phyloP scores from a whole-genome alignment of 2,329 filamentous ascomycete species.

The Nemania serpens region DNA sequence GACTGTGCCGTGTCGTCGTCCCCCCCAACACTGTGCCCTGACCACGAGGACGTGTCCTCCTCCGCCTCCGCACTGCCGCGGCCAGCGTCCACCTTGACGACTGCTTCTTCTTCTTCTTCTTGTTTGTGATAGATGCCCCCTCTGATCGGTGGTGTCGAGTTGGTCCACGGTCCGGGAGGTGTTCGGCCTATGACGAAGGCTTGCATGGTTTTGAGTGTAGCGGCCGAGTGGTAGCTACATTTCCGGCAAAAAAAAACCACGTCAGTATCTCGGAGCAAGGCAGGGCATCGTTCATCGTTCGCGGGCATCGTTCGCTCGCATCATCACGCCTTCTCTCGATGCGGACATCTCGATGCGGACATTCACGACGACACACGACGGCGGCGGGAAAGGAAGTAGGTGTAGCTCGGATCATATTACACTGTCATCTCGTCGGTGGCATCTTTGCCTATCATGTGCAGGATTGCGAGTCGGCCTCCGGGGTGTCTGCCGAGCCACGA shows the following conservation, averaged over 20 bases:
- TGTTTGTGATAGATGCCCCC: constrained; percentile 48
- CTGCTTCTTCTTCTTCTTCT: constrained; percentile 3
- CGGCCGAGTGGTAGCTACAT: constrained; percentile 60
- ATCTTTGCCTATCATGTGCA: constrained; percentile 65
- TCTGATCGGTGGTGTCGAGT: constrained; percentile 63
- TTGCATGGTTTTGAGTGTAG: constrained; percentile 61
- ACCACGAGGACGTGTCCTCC: neutral
- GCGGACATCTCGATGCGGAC: too few species aligned
- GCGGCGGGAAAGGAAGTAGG: neutral
- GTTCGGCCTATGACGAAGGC: constrained; percentile 62
- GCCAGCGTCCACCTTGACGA: neutral
- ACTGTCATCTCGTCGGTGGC: constrained; percentile 63
- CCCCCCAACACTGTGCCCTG: neutral
- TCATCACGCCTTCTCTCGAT: constrained; percentile 7
- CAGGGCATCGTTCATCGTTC: constrained; percentile 6
- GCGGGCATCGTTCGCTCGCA: constrained; percentile 11
- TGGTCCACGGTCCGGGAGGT: constrained; percentile 58
- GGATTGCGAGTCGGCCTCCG: constrained; percentile 61
- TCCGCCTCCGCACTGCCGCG: neutral
- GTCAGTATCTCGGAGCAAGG: constrained; percentile 1
- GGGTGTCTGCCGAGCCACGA: constrained; percentile 64
- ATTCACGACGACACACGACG: neutral
- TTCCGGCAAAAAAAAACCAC: neutral
- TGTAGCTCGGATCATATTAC: constrained; percentile 46
- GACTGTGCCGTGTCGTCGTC: neutral